Conservation (phyloP, 1,284 basidiomycete genomes). For the Sporisorium scitamineum region DNA sequence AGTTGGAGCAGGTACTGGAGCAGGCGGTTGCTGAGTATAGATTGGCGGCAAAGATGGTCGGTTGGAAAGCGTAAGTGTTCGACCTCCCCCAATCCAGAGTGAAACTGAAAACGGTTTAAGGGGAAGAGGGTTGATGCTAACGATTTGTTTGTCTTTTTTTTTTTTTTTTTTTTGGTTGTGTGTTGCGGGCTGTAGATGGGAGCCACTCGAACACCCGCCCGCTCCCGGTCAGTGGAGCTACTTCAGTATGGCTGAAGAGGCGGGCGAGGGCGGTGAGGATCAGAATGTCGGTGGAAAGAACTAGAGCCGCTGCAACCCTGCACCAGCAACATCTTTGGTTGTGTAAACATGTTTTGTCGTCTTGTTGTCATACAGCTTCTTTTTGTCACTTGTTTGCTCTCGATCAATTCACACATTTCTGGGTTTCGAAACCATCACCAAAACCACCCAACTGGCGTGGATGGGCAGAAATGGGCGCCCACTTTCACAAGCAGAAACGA, state of each 20-base stretch:
- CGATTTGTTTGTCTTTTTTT: no score
- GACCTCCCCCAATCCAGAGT: no score
- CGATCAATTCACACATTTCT: neutral
- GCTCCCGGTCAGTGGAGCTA: slow-evolving; percentile 88
- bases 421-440: no score
- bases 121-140: no score
- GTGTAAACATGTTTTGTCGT: no score
- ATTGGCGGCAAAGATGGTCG: slow-evolving; percentile 84
- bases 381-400: neutral
- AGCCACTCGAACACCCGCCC: slow-evolving; percentile 83
- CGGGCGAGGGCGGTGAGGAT: slow-evolving; percentile 60
- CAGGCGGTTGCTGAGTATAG: slow-evolving; percentile 86
- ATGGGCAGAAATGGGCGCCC: no score
- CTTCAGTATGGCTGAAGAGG: slow-evolving; percentile 71
- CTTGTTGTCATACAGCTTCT: no score
- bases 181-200: slow-evolving; percentile 78
- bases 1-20: slow-evolving; percentile 83
- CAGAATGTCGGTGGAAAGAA: slow-evolving; percentile 42
- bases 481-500: no score
- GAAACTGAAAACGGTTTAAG: no score
- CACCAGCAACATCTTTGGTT: no score
- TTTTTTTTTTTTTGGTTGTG: neutral
- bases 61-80: slow-evolving; percentile 91
- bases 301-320: slow-evolving; percentile 10
- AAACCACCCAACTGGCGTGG: no score